Evolutionary conservation across 257 asterid genomes (phyloP), one percentile per base, ranked within the genome.

Genomic region (Agastache rugosa): DNA sequence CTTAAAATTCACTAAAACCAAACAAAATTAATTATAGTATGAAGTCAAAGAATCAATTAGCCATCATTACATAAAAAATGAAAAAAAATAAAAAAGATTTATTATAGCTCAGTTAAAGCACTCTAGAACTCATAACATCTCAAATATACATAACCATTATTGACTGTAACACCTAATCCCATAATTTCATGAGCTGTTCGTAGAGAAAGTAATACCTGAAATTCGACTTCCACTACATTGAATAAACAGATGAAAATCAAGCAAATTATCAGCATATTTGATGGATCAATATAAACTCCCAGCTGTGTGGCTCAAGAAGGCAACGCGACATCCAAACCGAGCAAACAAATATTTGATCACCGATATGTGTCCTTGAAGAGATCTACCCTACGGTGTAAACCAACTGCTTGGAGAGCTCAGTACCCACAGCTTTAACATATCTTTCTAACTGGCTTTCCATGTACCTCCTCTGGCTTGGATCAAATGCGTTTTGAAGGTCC

Each of bases 371-470:
- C 20, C n/a, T 9, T 3, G 16, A 58, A 29, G 20, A 71, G 37
- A 78, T 89, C 91, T 45, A 92, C 35, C 84, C 88, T 10, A 81
- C 81, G 5, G 84, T 83, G 86, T 85, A 93, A 54, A 88, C 96
- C 93, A 92, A 90, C 73, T 85, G 81, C 81, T 85, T 80, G 20
- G 96, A 84, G 59, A 95, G 99, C 75, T 92, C 96, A 3, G 77
- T 64, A 48, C 99, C 98, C 77, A 92, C 97, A 56, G 73, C 93
- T 66, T 75, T 82, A 71, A 66, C 81, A 73, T 90, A 91, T 74
- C 85, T 79, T 65, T 69, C 88, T 76, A 95, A 63, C 82, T 79
- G 94, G 56, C 72, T 79, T 76, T 91, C 93, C 42, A 92, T 29
- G 16, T 48, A 83, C 78, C 47, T 83, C 85, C 91, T 89, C 78